Base-by-base conservation (phyloP, 225 moss, liverwort and hornwort genomes). In the Sphagnum contortum region DNA sequence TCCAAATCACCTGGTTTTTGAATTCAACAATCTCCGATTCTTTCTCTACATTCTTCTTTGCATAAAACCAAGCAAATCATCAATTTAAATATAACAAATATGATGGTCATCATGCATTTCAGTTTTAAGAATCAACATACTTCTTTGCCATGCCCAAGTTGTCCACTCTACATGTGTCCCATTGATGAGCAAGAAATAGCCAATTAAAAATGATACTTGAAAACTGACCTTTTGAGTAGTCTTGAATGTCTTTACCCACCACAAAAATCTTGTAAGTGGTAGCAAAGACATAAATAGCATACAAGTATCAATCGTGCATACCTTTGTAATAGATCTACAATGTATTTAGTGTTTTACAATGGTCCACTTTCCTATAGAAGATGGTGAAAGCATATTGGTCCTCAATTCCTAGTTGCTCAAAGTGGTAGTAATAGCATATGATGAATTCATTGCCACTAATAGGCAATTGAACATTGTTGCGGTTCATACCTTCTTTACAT, bases 1-100 rank as follows among this genome's bases (percentile, higher is more conserved):
- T 56, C 68, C n/a, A n/a, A n/a, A n/a, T n/a, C n/a, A 91, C 94
- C 91, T 95, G 94, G 64, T 84, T 95, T 74, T 88, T 83, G 66
- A 95, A 89, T 78, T 91, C 94, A 64, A 89, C 76, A 79, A 95
- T 89, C 83, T 89, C 89, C 61, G 86, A 80, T 72, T 95, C 91
- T 76, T 88, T 95, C 11, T 73, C 89, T 80, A 95, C 63, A 69
- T 91, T 91, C 71, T 84, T 84, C 67, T 82, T 91, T 94, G 89
- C 57, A 68, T 57, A 69, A 61, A 78, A 56, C 66, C 64, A 13
- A 68, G 12, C 44, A 4, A 44, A 4, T 44, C n/a, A 62, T 12
- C 44, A 62, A 14, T 47, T 9, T 44, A 3, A 44, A 4, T n/a
- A 10, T 3, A 61, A 47, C 44, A 62, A 44, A 47, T 44, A 3